phyloP scores from a whole-genome alignment of 139 green algal species.

The Microglena sp. region DNA sequence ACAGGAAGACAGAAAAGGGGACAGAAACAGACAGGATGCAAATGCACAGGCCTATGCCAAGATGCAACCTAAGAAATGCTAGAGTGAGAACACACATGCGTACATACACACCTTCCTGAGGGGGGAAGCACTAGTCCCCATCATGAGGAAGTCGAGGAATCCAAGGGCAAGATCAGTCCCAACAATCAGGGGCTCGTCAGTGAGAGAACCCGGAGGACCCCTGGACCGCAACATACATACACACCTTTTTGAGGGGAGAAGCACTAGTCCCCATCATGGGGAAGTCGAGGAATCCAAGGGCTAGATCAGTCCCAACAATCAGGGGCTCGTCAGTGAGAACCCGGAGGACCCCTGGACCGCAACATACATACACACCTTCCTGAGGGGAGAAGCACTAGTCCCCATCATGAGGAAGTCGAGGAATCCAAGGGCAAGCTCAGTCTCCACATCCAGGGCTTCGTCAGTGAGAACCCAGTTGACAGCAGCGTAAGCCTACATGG shows the following conservation, averaged over 20 bases:
- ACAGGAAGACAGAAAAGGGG: too few species aligned
- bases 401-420: slow-evolving; percentile 94
- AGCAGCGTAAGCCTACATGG: slow-evolving; percentile 62
- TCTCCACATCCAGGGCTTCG: slow-evolving; percentile 77
- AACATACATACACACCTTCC: slow-evolving; percentile 40
- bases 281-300: slow-evolving; percentile 93
- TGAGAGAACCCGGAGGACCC: too few species aligned
- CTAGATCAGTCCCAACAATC: slow-evolving; percentile 84
- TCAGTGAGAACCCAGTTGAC: slow-evolving; percentile 90
- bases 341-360: slow-evolving; percentile 37
- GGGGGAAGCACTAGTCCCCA: slow-evolving; percentile 13
- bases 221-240: slow-evolving; percentile 50
- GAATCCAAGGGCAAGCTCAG: slow-evolving; percentile 82
- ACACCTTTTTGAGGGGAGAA: slow-evolving; percentile 73
- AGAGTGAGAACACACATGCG: too few species aligned
- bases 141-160: slow-evolving; percentile 94
- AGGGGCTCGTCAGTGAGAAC: slow-evolving; percentile 67
- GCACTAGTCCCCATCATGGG: slow-evolving; percentile 87
- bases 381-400: slow-evolving; percentile 77
- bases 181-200: slow-evolving; percentile 72
- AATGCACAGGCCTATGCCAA: too few species aligned
- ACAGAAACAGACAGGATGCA: too few species aligned
- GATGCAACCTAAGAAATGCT: too few species aligned
- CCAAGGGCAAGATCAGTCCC: slow-evolving; percentile 86
- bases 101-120: slow-evolving; percentile 11